Base-by-base conservation (phyloP, 169 alveolate genomes). In the Plasmodium falciparum region DNA sequence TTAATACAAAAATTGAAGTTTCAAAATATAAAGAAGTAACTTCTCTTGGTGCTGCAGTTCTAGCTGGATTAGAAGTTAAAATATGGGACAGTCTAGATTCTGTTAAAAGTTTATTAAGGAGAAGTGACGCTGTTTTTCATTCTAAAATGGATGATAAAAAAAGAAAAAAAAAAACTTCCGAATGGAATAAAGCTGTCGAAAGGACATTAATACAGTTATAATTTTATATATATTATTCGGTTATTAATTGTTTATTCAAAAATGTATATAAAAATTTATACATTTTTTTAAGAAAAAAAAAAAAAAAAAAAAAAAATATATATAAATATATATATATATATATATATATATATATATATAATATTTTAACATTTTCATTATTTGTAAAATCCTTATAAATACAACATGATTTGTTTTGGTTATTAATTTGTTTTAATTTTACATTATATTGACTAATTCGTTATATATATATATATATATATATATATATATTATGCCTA, bases 11-110 rank as follows among this genome's bases (percentile, higher is more conserved):
- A 17, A 88, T 97, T 29, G 95, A 95, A 88, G 69, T 52, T 58
- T 74, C 85, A 0, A 50, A 24, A 20, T 39, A 67, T 17, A 17
- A 65, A 22, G 98, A 97, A 74, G 93, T 96, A 12, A 97, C 99
- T 13, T 95, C 97, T 15, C 74, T 94, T 24, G 98, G 99, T 13
- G 98, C 98, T 6, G 98, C 98, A 17, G 93, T 95, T 24, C 89
- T 96, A 33, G 99, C 98, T 29, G 99, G 99, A 3, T 15, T 97
- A 5, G 95, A 93, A 33, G 93, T 74, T 2, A 94, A 93, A 47
- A 72, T 94, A 45, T 96, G 97, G 98, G 61, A 89, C 9, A 49
- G 76, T 74, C 17, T 95, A 52, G 95, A 92, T 13, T 89, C 89
- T 33, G 95, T 93, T 6, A 85, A 92, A 66, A 70, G 90, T 26